Conservation (phyloP, 164 flowering plant species). For the Sextonia rubra region DNA sequence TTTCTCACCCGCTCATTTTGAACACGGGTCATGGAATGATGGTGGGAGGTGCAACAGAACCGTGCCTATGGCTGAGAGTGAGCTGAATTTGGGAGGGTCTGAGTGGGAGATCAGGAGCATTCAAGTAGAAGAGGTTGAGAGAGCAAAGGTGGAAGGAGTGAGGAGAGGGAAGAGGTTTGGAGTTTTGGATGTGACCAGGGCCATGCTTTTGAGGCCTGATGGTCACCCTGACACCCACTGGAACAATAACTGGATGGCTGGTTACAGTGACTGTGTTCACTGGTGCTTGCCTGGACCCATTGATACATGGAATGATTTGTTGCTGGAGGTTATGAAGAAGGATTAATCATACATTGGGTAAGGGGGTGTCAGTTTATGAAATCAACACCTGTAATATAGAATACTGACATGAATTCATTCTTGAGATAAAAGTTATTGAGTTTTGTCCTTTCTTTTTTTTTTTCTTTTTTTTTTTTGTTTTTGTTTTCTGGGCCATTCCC, state of each 20-base stretch:
- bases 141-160: conserved; percentile 29
- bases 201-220: conserved; percentile 86
- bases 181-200: conserved; percentile 64
- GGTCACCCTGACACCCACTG: conserved; percentile 75
- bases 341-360: not conserved
- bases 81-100: conserved; percentile 17
- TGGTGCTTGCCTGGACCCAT: conserved; percentile 96
- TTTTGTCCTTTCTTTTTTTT: not conserved
- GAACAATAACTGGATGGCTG: conserved; percentile 67
- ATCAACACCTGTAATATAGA: no score
- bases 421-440: not conserved
- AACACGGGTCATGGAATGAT: conserved; percentile 68
- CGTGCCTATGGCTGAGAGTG: conserved; percentile 31
- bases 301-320: conserved; percentile 76
- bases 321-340: conserved; percentile 34
- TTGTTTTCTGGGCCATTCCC: no score
- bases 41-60: conserved; percentile 75
- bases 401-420: not conserved
- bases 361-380: not conserved
- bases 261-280: conserved; percentile 73
- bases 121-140: conserved; percentile 54
- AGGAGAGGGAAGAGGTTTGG: conserved; percentile 34
- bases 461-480: no score
- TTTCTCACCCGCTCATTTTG: conserved; percentile 81
- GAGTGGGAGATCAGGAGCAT: conserved; percentile 50